phyloP scores from a whole-genome alignment of 129 eudicot genomes.

The Lonicera japonica region DNA sequence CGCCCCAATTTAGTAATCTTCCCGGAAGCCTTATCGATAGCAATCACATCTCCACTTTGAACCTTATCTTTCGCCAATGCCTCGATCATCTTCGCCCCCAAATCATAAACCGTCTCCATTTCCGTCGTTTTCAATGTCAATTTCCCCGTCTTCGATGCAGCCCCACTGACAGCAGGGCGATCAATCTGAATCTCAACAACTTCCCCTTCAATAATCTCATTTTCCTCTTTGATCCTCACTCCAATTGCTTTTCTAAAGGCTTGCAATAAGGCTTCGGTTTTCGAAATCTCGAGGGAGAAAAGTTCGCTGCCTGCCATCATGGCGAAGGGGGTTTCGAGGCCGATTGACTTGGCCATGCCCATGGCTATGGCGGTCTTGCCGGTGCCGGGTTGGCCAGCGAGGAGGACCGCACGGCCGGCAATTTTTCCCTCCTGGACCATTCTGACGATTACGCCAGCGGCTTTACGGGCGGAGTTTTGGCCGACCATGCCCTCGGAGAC shows the following conservation, averaged over 20 bases:
- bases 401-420: slow-evolving; percentile 52
- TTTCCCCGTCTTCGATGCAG: slow-evolving; percentile 56
- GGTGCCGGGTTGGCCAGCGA: slow-evolving; percentile 59
- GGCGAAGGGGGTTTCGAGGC: slow-evolving; percentile 51
- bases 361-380: slow-evolving; percentile 59
- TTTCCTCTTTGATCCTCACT: slow-evolving; percentile 45
- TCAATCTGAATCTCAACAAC: slow-evolving; percentile 44
- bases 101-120: slow-evolving; percentile 58
- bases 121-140: slow-evolving; percentile 56
- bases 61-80: slow-evolving; percentile 55
- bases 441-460: slow-evolving; percentile 50
- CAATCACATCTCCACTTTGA: slow-evolving; percentile 57
- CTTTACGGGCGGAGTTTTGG: slow-evolving; percentile 43
- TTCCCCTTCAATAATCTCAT: slow-evolving; percentile 47
- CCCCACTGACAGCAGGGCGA: slow-evolving; percentile 46
- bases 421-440: slow-evolving; percentile 53
- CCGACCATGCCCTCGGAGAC: slow-evolving; percentile 56
- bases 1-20: slow-evolving; percentile 56
- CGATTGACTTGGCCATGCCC: slow-evolving; percentile 56
- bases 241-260: slow-evolving; percentile 49
- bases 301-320: slow-evolving; percentile 49
- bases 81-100: slow-evolving; percentile 63
- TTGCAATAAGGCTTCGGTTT: slow-evolving; percentile 49
- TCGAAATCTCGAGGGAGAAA: slow-evolving; percentile 51
- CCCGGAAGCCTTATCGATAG: slow-evolving; percentile 48